Base-by-base conservation (phyloP, 768 basidiomycete species). In the Xerocomellus chrysenteron region DNA sequence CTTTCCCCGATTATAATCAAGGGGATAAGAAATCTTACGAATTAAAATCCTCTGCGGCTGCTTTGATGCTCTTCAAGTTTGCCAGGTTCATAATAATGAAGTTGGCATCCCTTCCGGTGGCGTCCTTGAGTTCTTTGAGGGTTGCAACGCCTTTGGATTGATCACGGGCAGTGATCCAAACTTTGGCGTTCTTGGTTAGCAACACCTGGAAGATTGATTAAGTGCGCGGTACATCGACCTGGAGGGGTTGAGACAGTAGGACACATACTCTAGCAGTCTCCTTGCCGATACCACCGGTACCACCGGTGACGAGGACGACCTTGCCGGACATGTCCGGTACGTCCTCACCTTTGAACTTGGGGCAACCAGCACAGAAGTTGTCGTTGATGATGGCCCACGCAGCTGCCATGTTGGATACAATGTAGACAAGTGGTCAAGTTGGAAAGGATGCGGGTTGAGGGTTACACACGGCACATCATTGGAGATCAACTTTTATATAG, bases 201-300 rank as follows among this genome's bases (percentile, higher is more conserved):
- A 72, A 54, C 13, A 68, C 62, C 60, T 67, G 44, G 11, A 19
- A 17, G 19, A 30, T 40, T 16, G 21, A 21, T 21, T 5, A 11
- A n/a, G 43, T 21, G 21, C 2, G 21, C 2, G 21, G 21, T 21
- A 21, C 21, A 21, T 21, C 21, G 21, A 21, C 21, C 21, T 21
- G 21, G 21, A 21, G 21, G 21, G 21, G 21, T 21, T 21, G 35
- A 14, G 28, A 8, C 16, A 7, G n/a, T 3, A 14, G 32, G 36
- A 7, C 24, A 45, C 58, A 37, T 16, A 62, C 68, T 39, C 69
- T 62, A 14, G 68, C 77, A 4, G 78, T 81, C 56, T 80, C 78
- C 51, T 80, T 80, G 1, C 82, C 82, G 24, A 82, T 74, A 4
- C 82, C 81, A 3, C 76, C 68, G 54, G 79, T 82, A 1, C 70